A percentile compares a stretch with the other conserved stretches of the same genome.
phyloP scores from a whole-genome alignment of 805 yeast genomes.

The Nakazawaea anatomiae region DNA sequence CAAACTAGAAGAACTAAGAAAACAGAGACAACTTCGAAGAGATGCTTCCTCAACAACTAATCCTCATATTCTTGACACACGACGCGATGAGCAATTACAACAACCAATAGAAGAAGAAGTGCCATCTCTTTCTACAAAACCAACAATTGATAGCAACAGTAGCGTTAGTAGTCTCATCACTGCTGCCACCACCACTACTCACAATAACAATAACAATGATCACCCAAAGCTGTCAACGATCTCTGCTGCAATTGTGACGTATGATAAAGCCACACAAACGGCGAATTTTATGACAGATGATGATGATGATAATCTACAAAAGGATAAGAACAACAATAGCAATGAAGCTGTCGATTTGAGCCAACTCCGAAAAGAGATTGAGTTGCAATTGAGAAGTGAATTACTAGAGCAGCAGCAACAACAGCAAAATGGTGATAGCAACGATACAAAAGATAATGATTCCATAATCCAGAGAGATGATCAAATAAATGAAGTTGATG shows the following conservation, averaged over 20 bases:
- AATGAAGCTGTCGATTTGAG: neutral
- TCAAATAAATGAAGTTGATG: neutral
- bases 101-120: too few species aligned
- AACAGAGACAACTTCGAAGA: neutral
- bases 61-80: neutral
- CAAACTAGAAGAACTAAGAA: slow-evolving; percentile 10
- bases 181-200: neutral
- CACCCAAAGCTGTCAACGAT: neutral
- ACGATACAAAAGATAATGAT: too few species aligned
- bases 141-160: neutral
- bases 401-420: neutral
- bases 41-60: neutral
- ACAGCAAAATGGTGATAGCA: too few species aligned
- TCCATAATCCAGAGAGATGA: neutral
- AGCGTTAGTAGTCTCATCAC: neutral
- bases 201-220: neutral
- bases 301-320: neutral
- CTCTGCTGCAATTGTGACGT: neutral
- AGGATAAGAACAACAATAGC: neutral
- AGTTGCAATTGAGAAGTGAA: neutral
- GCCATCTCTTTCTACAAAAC: too few species aligned
- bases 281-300: neutral
- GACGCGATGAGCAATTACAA: too few species aligned
- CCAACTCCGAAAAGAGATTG: neutral
- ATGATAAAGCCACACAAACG: slow-evolving; percentile 9